Evolutionary conservation across 495 filamentous ascomycete species (phyloP), one percentile per base, ranked within the genome.

Genomic region (Penicillium paxilli): DNA sequence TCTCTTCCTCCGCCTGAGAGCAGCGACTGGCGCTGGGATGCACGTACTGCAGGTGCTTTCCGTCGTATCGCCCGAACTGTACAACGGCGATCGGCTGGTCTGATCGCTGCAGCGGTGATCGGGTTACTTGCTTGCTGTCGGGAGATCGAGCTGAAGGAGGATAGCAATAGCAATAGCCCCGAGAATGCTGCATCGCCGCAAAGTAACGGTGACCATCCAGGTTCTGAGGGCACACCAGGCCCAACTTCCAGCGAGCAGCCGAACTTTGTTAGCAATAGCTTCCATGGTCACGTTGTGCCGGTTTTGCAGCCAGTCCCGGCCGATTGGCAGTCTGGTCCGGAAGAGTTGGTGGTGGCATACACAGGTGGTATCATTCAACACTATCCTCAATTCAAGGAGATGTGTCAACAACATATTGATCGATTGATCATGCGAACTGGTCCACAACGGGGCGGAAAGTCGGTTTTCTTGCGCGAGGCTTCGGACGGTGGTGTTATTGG

Each of bases 341-440:
- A 87, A 37, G 85, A 90, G 58, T 67, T 92, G 42, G 83, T 87
- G 5, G 84, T 92, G 10, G 88, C 88, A 5, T 91, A 88, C 57
- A 90, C 89, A 0, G 89, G 89, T 7, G 87, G 88, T 17, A 89
- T 87, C 54, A 91, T 91, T 45, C 83, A 86, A 25, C 80, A 88
- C 58, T 91, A 91, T 58, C 88, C 88, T 16, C 73, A 85, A 52
- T 91, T 89, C 63, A 78, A 89, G 42, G 73, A 79, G 25, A 84
- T 85, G 59, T 88, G 86, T 53, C 87, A 90, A 64, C 61, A 67
- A 47, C 85, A 83, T 60, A 77, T 91, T 28, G 84, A 91, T 62
- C 73, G 78, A 7, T 78, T 91, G 3, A 75, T 89, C 44, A 74
- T 77, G 57, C 68, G 75, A 22, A 83, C 84, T 41, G 82, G 82